A percentile compares a stretch with the other conserved stretches of the same genome.
Conservation (phyloP, 73 alveolate species). For the Uronychia binucleata region DNA sequence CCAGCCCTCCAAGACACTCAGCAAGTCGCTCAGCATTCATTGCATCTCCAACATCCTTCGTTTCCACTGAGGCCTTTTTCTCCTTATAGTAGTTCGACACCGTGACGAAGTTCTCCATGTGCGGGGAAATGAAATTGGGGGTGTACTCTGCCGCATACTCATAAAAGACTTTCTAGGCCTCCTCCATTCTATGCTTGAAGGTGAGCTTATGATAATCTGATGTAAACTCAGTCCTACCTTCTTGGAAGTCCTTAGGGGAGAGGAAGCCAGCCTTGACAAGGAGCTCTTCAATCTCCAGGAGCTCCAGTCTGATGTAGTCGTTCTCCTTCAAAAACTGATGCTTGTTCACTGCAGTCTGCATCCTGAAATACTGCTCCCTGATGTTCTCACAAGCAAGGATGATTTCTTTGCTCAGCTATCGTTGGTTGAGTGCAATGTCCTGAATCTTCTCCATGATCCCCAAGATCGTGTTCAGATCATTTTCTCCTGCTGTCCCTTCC, state of each 20-base stretch:
- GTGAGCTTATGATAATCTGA: too few species aligned
- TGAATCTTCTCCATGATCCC: constrained; percentile 37
- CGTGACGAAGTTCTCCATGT: neutral
- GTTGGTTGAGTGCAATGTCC: constrained; percentile 14
- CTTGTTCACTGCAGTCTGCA: constrained; percentile 31
- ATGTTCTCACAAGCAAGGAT: constrained; percentile 31
- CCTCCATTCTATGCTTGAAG: neutral
- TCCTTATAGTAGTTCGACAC: neutral
- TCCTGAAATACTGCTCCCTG: constrained; percentile 32
- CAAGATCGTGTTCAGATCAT: constrained; percentile 15
- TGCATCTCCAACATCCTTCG: neutral
- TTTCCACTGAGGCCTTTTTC: too few species aligned
- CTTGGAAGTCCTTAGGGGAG: constrained; percentile 35
- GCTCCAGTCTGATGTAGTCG: constrained; percentile 40
- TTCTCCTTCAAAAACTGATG: constrained; percentile 36
- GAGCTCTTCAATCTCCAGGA: constrained; percentile 49
- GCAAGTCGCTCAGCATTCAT: neutral
- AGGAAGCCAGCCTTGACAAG: constrained; percentile 51
- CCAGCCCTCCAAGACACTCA: neutral
- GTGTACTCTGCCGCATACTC: neutral
- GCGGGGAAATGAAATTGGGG: neutral
- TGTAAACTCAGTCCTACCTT: neutral
- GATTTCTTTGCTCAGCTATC: constrained; percentile 23
- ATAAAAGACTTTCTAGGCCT: neutral
- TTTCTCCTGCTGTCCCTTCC: neutral